phyloP scores from a whole-genome alignment of 768 basidiomycete species.

The Glaciozyma martinii region DNA sequence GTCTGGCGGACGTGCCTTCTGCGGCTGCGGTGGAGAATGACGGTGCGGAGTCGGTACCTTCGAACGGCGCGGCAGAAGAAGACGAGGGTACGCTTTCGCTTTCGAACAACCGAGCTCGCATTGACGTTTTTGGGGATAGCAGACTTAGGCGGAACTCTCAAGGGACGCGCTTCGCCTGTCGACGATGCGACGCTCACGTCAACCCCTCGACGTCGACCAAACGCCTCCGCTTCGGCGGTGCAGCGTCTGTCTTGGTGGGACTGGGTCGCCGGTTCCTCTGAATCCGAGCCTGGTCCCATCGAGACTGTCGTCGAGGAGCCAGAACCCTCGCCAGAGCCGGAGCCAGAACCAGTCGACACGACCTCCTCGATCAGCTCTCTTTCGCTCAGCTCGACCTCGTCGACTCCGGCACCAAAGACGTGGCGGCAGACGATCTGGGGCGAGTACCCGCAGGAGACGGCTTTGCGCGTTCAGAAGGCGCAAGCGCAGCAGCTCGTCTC shows the following conservation, averaged over 20 bases:
- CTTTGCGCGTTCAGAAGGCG: slow-evolving; percentile 12
- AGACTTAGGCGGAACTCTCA: background rate
- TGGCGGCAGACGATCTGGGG: slow-evolving; percentile 16
- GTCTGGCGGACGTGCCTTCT: background rate
- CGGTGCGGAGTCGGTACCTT: background rate
- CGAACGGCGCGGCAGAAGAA: background rate
- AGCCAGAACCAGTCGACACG: background rate
- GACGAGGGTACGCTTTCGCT: background rate
- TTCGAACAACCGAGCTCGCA: background rate
- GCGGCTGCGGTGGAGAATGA: background rate
- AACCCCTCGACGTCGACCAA: background rate
- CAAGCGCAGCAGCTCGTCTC: background rate
- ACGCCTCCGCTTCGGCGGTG: background rate
- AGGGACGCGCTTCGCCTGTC: background rate
- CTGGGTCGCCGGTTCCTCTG: slow-evolving; percentile 9
- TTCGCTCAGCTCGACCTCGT: background rate
- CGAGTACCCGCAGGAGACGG: slow-evolving; percentile 8
- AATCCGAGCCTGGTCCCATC: background rate
- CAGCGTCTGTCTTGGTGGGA: slow-evolving; percentile 20
- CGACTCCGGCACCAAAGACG: background rate
- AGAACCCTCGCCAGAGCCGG: background rate
- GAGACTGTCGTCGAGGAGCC: background rate
- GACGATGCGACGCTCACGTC: slow-evolving; percentile 3
- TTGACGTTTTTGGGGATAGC: background rate
- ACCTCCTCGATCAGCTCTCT: background rate